Base-by-base conservation (phyloP, 2,329 filamentous ascomycete species). In the Exophiala bonariae region DNA sequence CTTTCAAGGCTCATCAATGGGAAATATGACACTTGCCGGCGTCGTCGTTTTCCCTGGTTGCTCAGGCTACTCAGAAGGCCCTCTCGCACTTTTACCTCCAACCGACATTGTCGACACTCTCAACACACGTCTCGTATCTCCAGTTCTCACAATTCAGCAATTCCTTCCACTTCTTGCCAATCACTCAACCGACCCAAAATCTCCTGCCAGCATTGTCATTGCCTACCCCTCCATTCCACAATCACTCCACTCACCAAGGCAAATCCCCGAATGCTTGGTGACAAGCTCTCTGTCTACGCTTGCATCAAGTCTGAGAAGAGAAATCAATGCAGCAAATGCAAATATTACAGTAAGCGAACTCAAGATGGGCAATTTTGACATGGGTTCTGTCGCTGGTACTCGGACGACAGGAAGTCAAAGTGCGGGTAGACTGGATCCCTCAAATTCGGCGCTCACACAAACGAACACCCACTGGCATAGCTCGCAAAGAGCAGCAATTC, bases 301-400 rank as follows among this genome's bases (percentile, higher is more conserved):
- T 64, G 87, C 88, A 20, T 80, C 86, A 41, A 87, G 89, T 1
- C 77, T 97, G 9, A 79, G 86, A 11, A 83, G 83, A 44, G 93
- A 97, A 72, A 79, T 96, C 77, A 79, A 3, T 83, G 88, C 3
- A 76, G 93, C 28, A 80, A 66, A 44, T 56, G 78, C 42, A 86
- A 67, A 68, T 44, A 64, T 96, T 43, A 81, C 86, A 31, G 87
- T 96, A 16, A 86, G 87, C 2, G 89, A 96, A 63, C 78, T 99
- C 65, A 89, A 92, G 68, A 82, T 97, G 2, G 93, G 93, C 49
- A 91, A 89, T 17, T 89, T 99, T 64, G 92, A 97, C 68, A 83
- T 92, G 59, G 82, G 83, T 5, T 77, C 83, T 85, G 68, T 77
- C 72, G 78, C 40, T 89, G 86, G 86, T 68, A 59, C 47, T 64